These are phyloP conservation scores for Kokia cookei DNA, from an alignment of 441 rosid genomes.

Conservation along the genomic window DNA sequence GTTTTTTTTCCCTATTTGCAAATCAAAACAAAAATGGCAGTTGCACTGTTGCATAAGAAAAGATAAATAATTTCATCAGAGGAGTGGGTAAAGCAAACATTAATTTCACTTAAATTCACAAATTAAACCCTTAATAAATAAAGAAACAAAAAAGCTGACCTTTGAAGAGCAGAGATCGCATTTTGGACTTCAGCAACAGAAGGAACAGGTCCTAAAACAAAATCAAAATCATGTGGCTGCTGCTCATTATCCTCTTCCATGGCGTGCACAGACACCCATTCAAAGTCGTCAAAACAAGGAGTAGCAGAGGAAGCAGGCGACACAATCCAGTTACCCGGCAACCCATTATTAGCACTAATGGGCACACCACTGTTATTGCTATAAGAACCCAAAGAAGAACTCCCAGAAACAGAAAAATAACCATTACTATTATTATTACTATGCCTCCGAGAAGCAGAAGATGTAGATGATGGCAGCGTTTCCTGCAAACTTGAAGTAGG, in stretches of 20 bases:
- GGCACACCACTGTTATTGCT: slow-evolving; percentile 21
- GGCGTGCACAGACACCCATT: slow-evolving; percentile 50
- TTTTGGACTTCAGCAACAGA: slow-evolving; percentile 70
- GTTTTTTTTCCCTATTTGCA: not conserved
- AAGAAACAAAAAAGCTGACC: slow-evolving; percentile 28
- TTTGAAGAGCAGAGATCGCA: slow-evolving; percentile 72
- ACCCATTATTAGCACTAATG: slow-evolving; percentile 29
- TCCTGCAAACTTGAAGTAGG: slow-evolving; percentile 37
- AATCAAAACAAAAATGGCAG: not conserved
- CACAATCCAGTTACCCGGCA: slow-evolving; percentile 14
- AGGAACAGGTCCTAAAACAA: slow-evolving; percentile 63
- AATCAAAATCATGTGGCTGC: slow-evolving; percentile 17
- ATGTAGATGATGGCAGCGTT: slow-evolving; percentile 28
- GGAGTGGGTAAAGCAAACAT: not conserved
- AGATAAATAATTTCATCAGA: not conserved
- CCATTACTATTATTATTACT: not conserved
- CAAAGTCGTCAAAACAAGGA: slow-evolving; percentile 47
- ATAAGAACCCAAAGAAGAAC: slow-evolving; percentile 17
- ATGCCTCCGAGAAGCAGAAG: slow-evolving; percentile 14
- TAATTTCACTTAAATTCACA: not conserved
- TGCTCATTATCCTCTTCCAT: slow-evolving; percentile 28
- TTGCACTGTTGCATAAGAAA: not conserved
- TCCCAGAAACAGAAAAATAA: slow-evolving; percentile 25
- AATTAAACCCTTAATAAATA: not conserved
- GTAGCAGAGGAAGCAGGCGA: slow-evolving; percentile 6